Base-by-base conservation (phyloP, 192 early-diverging fungal species). In the Coemansia reversa region DNA sequence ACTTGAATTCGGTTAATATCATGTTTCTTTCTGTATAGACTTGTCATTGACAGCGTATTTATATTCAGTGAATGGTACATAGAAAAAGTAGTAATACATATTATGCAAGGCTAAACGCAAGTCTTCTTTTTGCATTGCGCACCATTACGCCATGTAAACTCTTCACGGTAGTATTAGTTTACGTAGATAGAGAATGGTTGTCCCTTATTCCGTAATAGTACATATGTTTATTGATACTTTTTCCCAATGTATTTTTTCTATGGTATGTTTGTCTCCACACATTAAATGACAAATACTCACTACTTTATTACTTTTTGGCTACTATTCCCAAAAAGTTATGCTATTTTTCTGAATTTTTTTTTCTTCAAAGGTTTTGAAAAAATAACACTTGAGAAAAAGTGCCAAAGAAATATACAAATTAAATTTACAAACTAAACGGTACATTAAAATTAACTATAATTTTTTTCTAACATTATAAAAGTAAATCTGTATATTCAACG, bases 221-320 rank as follows among this genome's bases (percentile, higher is more conserved):
- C 55, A 56, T 56, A 29, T 35, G 33, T 35, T 35, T 27, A n/a
- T 56, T 56, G 27, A 28, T 27, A 56, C 28, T 28, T 4, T 51
- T 19, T 51, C 2, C 29, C n/a, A 27, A 32, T 56, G 55, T 5
- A 19, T 56, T 51, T 4, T 19, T 27, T n/a, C n/a, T n/a, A n/a
- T 6, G 32, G 25, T 9, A 32, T 19, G 28, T 56, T 0, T 55
- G 24, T 25, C 50, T 25, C 50, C 50, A 20, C 50, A 20, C 50
- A 23, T 25, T 25, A 18, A 51, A 7, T 51, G 50, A 35, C 33
- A 12, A 35, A 35, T 35, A 35, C 30, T 32, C 30, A 32, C 7
- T 35, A 35, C 33, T 35, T 35, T 32, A 7, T 32, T 32, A 32
- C 30, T 35, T 35, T 27, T 35, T 35, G 33, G 2, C 11, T 35